phyloP scores from a whole-genome alignment of 1,139 yeast genomes.

The Suhomyces terraborum region DNA sequence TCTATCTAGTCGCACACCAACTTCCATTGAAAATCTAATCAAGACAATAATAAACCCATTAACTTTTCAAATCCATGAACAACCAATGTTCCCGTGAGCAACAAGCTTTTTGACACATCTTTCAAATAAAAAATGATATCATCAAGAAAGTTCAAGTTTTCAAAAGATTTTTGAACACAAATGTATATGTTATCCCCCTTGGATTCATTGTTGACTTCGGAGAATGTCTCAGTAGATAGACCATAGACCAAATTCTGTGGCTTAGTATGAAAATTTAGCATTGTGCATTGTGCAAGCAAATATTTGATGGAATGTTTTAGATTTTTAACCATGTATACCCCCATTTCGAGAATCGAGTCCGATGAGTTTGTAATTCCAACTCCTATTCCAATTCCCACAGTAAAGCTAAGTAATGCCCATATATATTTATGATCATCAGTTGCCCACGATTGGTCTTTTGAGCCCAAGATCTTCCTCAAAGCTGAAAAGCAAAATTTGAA shows the following conservation, averaged over 20 bases:
- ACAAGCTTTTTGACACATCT: constrained; percentile 12
- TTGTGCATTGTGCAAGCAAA: constrained; percentile 3
- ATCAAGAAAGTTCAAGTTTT: constrained; percentile 8
- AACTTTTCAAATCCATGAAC: constrained; percentile 34
- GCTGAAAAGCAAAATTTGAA: constrained; percentile 22
- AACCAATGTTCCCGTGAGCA: constrained; percentile 25
- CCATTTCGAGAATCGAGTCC: constrained; percentile 21
- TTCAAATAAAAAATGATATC: constrained; percentile 10
- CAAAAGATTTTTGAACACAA: background rate
- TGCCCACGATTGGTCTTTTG: constrained; percentile 8
- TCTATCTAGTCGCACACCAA: background rate
- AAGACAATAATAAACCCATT: constrained; percentile 13
- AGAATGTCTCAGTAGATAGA: background rate
- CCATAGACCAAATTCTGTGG: constrained; percentile 2
- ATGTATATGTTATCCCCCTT: constrained; percentile 3
- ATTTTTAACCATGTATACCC: constrained; percentile 16
- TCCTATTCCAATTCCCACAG: constrained; percentile 42
- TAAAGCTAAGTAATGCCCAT: constrained; percentile 26
- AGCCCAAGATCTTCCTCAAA: constrained; percentile 17
- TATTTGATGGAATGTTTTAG: constrained; percentile 4
- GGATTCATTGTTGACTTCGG: constrained; percentile 1
- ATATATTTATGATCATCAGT: constrained; percentile 3
- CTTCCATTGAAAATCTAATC: background rate
- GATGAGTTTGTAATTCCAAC: constrained; percentile 30
- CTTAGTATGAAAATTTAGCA: background rate